Evolutionary conservation across 1,139 yeast species (phyloP), one percentile per base, ranked within the genome.

Genomic region (Trichomonascaceae sp.): DNA sequence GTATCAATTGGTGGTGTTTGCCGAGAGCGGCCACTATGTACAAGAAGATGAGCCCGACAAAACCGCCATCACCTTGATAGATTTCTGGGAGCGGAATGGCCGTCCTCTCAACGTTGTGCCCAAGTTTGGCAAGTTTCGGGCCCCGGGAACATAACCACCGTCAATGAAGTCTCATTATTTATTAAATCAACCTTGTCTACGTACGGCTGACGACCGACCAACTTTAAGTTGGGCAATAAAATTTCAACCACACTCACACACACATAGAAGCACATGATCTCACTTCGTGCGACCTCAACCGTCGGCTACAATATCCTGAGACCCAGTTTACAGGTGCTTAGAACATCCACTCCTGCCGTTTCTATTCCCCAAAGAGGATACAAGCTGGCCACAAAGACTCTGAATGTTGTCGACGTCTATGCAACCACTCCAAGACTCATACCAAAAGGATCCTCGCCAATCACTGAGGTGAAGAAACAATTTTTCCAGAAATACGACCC

Each of bases 41-140:
- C 98, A 89, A 33, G 98, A 89, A 52, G 99, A 89, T 54, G 67
- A 71, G 9, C 93, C 97, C 0, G 56, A 51, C 11, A 78, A 77
- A 43, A 66, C 81, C 0, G 78, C 85, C 32, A 14, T 45, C 14
- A 39, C 49, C 5, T 41, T 71, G 16, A 44, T 63, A n/a, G 76
- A 71, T 38, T 71, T 71, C 43, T 69, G 74, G 71, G 55, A 51
- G 37, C 56, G 76, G 32, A 70, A 69, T 40, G 71, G 66, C 36
- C 51, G 46, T 16, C 51, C 58, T 1, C 40, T 50, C 29, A 52
- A 49, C 11, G 41, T 51, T n/a, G 40, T 41, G 1, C 58, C 58
- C 1, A 43, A 37, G 27, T 53, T 50, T 42, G 58, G 58, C 1
- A 43, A 43, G 17, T 46, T 58, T 36, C 38, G 59, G 22, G 26